Evolutionary conservation across 208 protist genomes (phyloP).

Genomic region (Sergeia podlipaevii): DNA sequence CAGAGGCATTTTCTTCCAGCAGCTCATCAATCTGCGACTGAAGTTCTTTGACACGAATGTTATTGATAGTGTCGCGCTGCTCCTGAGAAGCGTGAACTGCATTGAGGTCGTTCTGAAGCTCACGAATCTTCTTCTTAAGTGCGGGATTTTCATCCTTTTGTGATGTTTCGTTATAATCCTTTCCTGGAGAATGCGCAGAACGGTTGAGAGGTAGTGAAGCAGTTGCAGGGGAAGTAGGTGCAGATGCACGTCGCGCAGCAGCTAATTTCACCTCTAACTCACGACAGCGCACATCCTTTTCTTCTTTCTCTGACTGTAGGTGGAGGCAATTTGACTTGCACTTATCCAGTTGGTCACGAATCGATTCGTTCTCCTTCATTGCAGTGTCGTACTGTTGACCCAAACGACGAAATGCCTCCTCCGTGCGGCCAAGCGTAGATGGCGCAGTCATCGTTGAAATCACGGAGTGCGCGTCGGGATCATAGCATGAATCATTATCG

Average conservation of each 20-base stretch:
- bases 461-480: neutral
- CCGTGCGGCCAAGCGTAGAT: neutral
- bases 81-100: slow-evolving; percentile 1
- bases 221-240: neutral
- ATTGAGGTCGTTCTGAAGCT: neutral
- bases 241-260: slow-evolving; percentile 11
- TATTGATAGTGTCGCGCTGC: slow-evolving; percentile 25
- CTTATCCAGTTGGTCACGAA: slow-evolving; percentile 38
- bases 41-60: slow-evolving; percentile 13
- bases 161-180: slow-evolving; percentile 19
- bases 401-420: neutral
- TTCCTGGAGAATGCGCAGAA: slow-evolving; percentile 11
- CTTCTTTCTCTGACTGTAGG: slow-evolving; percentile 27
- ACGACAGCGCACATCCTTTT: slow-evolving; percentile 36
- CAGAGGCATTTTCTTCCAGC: slow-evolving; percentile 33
- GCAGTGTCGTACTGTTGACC: neutral
- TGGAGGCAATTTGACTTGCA: slow-evolving; percentile 27
- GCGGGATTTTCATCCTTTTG: neutral
- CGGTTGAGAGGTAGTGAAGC: neutral
- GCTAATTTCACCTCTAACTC: slow-evolving; percentile 45
- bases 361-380: slow-evolving; percentile 29
- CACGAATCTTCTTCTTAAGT: slow-evolving; percentile 13
- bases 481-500: no score
- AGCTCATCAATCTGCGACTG: slow-evolving; percentile 46
- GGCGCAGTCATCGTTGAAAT: neutral